phyloP scores from a whole-genome alignment of 2,329 filamentous ascomycete species.

The Macrophomina phaseolina region DNA sequence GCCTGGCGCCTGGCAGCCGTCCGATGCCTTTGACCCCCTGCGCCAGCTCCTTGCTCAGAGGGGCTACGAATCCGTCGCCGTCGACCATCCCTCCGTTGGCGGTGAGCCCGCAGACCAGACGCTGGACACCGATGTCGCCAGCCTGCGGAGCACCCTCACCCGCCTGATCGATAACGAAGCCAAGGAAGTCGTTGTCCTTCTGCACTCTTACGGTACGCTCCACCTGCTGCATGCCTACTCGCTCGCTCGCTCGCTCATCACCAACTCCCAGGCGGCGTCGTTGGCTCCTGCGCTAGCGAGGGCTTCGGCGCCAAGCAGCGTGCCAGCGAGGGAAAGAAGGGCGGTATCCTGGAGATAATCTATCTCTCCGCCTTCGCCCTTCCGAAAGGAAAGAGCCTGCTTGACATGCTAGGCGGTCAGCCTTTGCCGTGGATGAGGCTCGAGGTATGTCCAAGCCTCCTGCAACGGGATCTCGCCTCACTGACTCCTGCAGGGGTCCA shows the following conservation, averaged over 20 bases:
- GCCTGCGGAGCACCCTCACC: neutral
- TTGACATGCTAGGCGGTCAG: constrained; percentile 23
- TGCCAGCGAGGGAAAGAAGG: constrained; percentile 5
- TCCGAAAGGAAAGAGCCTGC: constrained; percentile 20
- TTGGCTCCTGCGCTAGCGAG: constrained; percentile 24
- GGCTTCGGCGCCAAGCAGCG: constrained; percentile 20
- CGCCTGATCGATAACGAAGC: constrained; percentile 5
- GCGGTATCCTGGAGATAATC: constrained; percentile 19
- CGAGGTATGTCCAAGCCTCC: neutral
- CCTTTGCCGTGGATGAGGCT: constrained; percentile 19
- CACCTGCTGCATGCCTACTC: neutral
- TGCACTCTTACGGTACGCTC: constrained; percentile 22
- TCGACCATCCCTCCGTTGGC: constrained; percentile 25
- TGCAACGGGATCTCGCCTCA: neutral
- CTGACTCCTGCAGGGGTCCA: neutral
- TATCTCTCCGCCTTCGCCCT: constrained; percentile 21
- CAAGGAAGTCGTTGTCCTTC: constrained; percentile 20
- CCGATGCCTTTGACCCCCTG: constrained; percentile 15
- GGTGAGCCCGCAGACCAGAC: constrained; percentile 12
- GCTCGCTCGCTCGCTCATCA: neutral
- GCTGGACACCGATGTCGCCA: constrained; percentile 14
- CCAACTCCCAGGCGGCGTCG: constrained; percentile 9
- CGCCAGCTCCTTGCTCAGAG: constrained; percentile 1
- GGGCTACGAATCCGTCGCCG: constrained; percentile 18
- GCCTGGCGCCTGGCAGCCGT: constrained; percentile 21